Evolutionary conservation across 495 filamentous ascomycete genomes (phyloP), one percentile per base, ranked within the genome.

Genomic region (Penicillium dipodomyicola): DNA sequence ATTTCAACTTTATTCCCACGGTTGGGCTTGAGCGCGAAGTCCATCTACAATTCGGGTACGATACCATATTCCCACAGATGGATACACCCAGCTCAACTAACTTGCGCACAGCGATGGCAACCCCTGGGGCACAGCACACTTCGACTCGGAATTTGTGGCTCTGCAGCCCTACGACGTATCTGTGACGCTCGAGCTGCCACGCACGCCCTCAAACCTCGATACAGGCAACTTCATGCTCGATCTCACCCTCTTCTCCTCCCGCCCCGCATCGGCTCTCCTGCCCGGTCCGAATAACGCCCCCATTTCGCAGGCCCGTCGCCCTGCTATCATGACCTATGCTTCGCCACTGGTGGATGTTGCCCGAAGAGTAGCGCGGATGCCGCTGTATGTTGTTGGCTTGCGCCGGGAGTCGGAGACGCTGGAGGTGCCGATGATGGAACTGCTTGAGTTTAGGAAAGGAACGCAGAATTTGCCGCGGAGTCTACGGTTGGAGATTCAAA

Each of bases 181-280:
- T 67, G 75, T 94, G 29, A 82, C 80, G 71, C 77, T 94, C 27
- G 89, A 85, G 71, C 77, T 94, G 1, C 90, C 90, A 12, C 84
- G 76, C 11, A 82, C 77, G 0, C 79, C 77, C 7, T 65, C 67
- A 1, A 83, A 83, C 50, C 64, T 81, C 74, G 76, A 67, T 11
- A 70, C 70, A 8, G 94, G 93, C 20, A 97, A 97, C 72, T 97
- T 97, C 79, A 97, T 97, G 92, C 74, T 96, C 14, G 85, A 90
- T 49, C 74, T 97, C n/a, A 74, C 82, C 15, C 77, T 93, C 12
- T 74, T 84, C 33, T 74, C 78, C 15, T 75, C 76, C 2, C 68
- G 70, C 39, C 62, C 67, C 14, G 67, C 68, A 4, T 63, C 68
- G 30, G 61, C 67, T 12, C 46, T 72, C 15, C 52, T 63, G 3